Base-by-base conservation (phyloP, 2,329 filamentous ascomycete genomes). In the Ascochyta fabae region DNA sequence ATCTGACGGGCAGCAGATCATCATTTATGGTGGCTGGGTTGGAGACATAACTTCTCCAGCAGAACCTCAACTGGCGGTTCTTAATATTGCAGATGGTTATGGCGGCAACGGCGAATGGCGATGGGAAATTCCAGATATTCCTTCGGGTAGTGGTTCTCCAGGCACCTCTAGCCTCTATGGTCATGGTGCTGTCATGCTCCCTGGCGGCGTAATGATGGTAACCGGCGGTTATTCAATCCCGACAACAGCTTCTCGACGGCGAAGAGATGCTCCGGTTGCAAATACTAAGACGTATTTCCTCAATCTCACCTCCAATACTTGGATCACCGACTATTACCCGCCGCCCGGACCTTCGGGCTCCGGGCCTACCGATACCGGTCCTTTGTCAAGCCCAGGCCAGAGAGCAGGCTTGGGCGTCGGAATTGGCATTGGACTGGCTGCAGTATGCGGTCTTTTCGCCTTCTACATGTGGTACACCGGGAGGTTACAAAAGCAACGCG, bases 11-110 rank as follows among this genome's bases (percentile, higher is more conserved):
- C 84, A 80, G 24, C 86, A 84, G n/a, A 80, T 98, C 8, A 79
- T 96, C 36, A 79, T 99, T 1, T 82, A 92, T 56, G 95, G 95
- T 19, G 95, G 95, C 1, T 99, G 95, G 95, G 92, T 97, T 4
- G 94, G 93, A 3, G 87, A 96, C 67, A 81, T 89, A 0, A 83
- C 79, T 8, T 89, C 87, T 29, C 84, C 93, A 1, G 95, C 95
- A 0, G 81, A 87, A 27, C 95, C 95, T 1, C 92, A 96, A 70
- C 80, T 98, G 24, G 90, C 86, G 0, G 77, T 97, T 3, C 79
- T 98, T 3, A 81, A 91, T 54, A 81, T 97, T 53, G 91, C 88
- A 6, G 83, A 88, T 57, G 87, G 87, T 4, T 95, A 91, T 69
- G 89, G 88, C 8, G 80, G 80, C 12, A 64, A 69, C 49, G 79